phyloP scores from a whole-genome alignment of 116 monocot genomes.

The Dioscorea cayenensis region DNA sequence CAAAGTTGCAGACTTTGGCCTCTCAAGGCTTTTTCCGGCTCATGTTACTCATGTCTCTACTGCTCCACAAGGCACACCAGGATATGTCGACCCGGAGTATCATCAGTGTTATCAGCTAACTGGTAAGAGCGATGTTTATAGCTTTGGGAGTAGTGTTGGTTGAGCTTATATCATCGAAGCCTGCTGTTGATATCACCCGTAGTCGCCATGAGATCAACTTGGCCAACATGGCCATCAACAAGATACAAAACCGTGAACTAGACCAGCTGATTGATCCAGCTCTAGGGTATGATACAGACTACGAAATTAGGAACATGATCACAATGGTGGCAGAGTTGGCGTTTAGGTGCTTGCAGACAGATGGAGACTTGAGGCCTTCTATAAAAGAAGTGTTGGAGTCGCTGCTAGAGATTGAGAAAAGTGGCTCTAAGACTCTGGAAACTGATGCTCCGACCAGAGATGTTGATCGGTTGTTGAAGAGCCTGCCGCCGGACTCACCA shows the following conservation, averaged over 20 bases:
- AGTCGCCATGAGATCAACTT: slow-evolving; percentile 49
- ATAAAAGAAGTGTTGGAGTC: slow-evolving; percentile 57
- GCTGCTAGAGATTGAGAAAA: slow-evolving; percentile 21
- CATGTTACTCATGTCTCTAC: slow-evolving; percentile 59
- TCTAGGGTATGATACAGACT: slow-evolving; percentile 35
- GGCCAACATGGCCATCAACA: slow-evolving; percentile 41
- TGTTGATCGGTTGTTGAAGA: not conserved
- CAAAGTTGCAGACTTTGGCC: slow-evolving; percentile 74
- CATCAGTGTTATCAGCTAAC: slow-evolving; percentile 59
- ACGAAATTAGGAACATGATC: slow-evolving; percentile 21
- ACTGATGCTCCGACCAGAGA: not conserved
- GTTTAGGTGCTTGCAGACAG: slow-evolving; percentile 59
- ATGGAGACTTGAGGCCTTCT: slow-evolving; percentile 52
- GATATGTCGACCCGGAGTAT: slow-evolving; percentile 77
- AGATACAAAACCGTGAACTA: slow-evolving; percentile 44
- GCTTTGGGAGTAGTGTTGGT: slow-evolving; percentile 69
- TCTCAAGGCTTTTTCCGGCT: slow-evolving; percentile 50
- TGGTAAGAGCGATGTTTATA: slow-evolving; percentile 78
- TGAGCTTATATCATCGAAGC: slow-evolving; percentile 69
- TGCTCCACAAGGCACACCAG: slow-evolving; percentile 72
- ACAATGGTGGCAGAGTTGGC: slow-evolving; percentile 44
- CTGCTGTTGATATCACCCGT: slow-evolving; percentile 47
- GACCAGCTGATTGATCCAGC: slow-evolving; percentile 33
- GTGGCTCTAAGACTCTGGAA: not conserved
- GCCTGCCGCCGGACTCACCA: not conserved